Evolutionary conservation across 148 eudicot species (phyloP).

Genomic region (Diospyros kaki): DNA sequence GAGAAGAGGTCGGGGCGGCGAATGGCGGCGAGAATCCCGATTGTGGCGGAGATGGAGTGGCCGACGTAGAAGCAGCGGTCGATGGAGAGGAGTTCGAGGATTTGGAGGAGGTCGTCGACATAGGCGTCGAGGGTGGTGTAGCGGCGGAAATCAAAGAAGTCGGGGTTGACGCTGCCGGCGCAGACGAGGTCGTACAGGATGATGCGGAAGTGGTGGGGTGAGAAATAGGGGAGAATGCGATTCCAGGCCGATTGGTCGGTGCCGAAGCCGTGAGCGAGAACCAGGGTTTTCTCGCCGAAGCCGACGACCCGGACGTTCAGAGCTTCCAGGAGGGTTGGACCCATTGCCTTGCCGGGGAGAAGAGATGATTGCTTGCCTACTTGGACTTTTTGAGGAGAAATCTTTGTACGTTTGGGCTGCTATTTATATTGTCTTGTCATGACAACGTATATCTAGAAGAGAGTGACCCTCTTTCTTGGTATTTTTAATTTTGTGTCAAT

Average conservation of each 20-base stretch:
- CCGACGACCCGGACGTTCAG: slow-evolving; percentile 78
- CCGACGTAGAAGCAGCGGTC: slow-evolving; percentile 59
- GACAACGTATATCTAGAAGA: too few species aligned
- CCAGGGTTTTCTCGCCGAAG: slow-evolving; percentile 47
- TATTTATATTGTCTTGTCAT: not conserved
- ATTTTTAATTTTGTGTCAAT: too few species aligned
- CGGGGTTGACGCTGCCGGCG: slow-evolving; percentile 91
- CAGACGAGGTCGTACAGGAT: slow-evolving; percentile 83
- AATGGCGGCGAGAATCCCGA: slow-evolving; percentile 52
- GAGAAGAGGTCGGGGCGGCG: slow-evolving; percentile 45
- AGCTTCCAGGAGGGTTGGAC: slow-evolving; percentile 46
- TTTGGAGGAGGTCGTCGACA: slow-evolving; percentile 75
- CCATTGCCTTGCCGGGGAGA: slow-evolving; percentile 31
- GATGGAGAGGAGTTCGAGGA: slow-evolving; percentile 54
- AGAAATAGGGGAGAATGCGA: slow-evolving; percentile 64
- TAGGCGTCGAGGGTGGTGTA: slow-evolving; percentile 77
- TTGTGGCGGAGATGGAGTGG: slow-evolving; percentile 54
- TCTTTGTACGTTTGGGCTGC: not conserved
- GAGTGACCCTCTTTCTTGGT: too few species aligned
- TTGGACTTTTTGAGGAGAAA: not conserved
- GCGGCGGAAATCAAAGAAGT: slow-evolving; percentile 69
- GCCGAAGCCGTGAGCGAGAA: slow-evolving; percentile 85
- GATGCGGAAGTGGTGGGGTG: slow-evolving; percentile 42
- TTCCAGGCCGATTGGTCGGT: slow-evolving; percentile 97
- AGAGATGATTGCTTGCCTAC: not conserved